Base-by-base conservation (phyloP, 2,329 filamentous ascomycete species). In the Sarocladium oryzae region DNA sequence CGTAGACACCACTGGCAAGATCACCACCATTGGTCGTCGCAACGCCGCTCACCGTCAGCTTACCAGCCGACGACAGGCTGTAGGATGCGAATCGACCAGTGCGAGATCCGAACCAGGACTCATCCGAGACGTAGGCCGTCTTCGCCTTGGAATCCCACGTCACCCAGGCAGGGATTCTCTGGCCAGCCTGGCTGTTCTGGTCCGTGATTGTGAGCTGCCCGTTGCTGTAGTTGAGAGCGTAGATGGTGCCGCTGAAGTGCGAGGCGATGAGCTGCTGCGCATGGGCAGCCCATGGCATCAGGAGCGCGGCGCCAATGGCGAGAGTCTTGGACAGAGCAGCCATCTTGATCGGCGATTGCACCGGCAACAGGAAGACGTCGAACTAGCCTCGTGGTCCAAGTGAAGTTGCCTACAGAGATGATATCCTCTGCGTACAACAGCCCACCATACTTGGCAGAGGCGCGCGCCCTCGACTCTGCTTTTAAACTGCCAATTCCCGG, bases 1-100 rank as follows among this genome's bases (percentile, higher is more conserved):
- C 71, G 33, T 68, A 76, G 4, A 72, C 56, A 1, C 61, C 60
- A 35, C 69, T 70, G 53, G 74, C 67, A 23, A 50, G 26, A 40
- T 46, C 46, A 28, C 48, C 38, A 18, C 53, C 53, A 10, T 37
- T 36, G 3, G 53, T 45, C 11, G 23, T 24, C n/a, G 38, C 20
- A 18, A 50, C 36, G 20, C n/a, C 28, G 4, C 35, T 23, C 20
- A 46, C 24, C 23, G 36, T 52, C 35, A 54, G 35, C 9, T 28
- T 21, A 1, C 53, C 53, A 54, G 49, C 45, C 18, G 23, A 24
- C 6, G 43, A 50, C 5, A 54, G 30, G 2, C 23, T 16, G n/a
- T 49, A 49, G 23, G 46, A 23, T 15, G 46, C 46, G 16, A 49
- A 49, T 11, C 30, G 20, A 15, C 46, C 46, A 36, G 46, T 24